phyloP scores from a whole-genome alignment of 208 protist species.

The Wallacemonas rigidus region DNA sequence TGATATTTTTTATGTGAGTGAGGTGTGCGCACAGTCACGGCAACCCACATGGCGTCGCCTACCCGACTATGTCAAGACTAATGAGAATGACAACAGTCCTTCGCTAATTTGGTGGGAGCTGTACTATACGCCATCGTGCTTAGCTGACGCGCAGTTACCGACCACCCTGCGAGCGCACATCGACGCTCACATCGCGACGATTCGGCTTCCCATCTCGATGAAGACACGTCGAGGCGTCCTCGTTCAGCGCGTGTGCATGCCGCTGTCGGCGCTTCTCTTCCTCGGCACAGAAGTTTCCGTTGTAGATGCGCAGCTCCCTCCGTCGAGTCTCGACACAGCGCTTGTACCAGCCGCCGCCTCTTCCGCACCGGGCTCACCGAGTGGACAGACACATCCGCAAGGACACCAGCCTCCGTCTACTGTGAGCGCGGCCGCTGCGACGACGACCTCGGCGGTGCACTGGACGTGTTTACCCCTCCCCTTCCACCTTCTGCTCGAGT shows the following conservation, averaged over 20 bases:
- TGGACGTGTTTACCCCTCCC: background rate
- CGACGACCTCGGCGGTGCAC: background rate
- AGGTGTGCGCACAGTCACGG: slow-evolving; percentile 38
- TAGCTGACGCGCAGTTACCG: background rate
- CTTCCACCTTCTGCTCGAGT: slow-evolving; percentile 14
- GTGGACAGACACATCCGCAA: background rate
- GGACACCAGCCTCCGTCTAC: background rate
- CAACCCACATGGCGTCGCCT: slow-evolving; percentile 45
- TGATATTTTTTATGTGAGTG: slow-evolving; percentile 35
- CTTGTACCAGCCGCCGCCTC: background rate
- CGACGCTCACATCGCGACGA: background rate
- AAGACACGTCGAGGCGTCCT: background rate
- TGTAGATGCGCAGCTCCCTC: background rate
- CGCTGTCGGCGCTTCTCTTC: background rate
- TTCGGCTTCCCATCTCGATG: background rate
- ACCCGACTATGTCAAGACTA: slow-evolving; percentile 16
- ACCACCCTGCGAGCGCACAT: background rate
- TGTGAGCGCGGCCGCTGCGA: background rate
- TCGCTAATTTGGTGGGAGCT: slow-evolving; percentile 36
- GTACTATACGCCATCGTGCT: slow-evolving; percentile 23
- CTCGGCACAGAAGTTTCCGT: slow-evolving; percentile 9
- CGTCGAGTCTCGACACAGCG: background rate
- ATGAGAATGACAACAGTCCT: slow-evolving; percentile 12
- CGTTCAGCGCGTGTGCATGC: slow-evolving; percentile 11
- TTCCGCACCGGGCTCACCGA: background rate